Conservation (phyloP, 163 green algal genomes). For the Scenedesmus sp. region DNA sequence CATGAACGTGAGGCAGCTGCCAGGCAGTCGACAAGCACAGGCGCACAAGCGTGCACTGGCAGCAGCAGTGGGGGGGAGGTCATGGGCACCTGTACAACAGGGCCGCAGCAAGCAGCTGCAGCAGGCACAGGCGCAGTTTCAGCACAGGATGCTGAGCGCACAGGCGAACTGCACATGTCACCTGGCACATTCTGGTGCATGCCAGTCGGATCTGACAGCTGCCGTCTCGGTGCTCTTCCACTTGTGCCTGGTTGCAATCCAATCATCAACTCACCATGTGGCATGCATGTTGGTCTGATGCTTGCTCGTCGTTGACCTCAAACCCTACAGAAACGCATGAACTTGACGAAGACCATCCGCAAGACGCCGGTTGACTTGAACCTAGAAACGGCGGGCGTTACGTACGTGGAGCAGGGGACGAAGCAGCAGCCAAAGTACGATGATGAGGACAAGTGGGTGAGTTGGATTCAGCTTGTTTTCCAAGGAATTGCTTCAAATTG, state of each 20-base stretch:
- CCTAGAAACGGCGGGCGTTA: conserved; percentile 64
- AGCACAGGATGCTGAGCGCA: too few relatives aligned
- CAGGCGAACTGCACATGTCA: too few relatives aligned
- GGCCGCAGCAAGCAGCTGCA: too few relatives aligned
- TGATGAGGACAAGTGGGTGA: conserved; percentile 64
- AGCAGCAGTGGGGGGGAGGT: too few relatives aligned
- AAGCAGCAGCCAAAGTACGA: conserved; percentile 75
- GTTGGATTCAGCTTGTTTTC: neutral
- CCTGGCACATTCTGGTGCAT: too few relatives aligned
- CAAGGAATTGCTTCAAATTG: too few relatives aligned
- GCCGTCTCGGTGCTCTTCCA: too few relatives aligned
- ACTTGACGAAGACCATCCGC: conserved; percentile 93
- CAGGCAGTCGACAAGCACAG: neutral
- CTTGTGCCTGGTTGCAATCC: neutral
- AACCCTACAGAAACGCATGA: conserved; percentile 82
- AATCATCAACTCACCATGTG: neutral
- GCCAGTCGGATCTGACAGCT: too few relatives aligned
- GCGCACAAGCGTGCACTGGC: conserved; percentile 8
- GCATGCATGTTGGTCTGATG: neutral
- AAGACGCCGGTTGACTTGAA: conserved; percentile 89
- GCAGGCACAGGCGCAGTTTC: too few relatives aligned
- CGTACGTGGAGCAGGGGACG: conserved; percentile 16
- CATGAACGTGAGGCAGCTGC: neutral
- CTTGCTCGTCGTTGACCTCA: neutral
- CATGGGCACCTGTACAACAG: too few relatives aligned